phyloP scores from a whole-genome alignment of 306 rosid genomes.

The Quillaja saponaria region DNA sequence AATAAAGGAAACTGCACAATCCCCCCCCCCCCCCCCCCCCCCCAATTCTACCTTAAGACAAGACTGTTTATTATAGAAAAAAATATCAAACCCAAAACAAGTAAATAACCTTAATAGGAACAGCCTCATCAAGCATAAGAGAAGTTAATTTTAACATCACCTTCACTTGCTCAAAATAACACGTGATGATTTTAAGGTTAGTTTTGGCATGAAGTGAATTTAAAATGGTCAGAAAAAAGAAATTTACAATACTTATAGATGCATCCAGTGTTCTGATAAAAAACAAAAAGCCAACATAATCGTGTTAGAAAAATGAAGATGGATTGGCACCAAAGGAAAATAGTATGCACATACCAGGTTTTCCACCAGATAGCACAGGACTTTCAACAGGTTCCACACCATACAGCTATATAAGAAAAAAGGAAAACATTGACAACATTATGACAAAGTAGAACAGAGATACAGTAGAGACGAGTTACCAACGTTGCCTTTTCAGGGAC shows the following conservation, averaged over 20 bases:
- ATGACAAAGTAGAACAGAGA: conserved; percentile 5
- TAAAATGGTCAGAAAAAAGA: no score
- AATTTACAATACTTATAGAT: no score
- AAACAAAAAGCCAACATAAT: no score
- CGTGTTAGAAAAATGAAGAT: no score
- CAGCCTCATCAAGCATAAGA: background rate
- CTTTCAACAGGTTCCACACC: conserved; percentile 85
- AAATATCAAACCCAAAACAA: conserved; percentile 1
- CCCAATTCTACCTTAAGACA: conserved; percentile 3
- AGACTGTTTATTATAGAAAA: background rate
- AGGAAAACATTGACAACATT: conserved; percentile 17
- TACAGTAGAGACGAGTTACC: conserved; percentile 1
- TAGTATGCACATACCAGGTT: conserved; percentile 59
- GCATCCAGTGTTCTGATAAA: no score
- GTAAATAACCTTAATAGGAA: conserved; percentile 4
- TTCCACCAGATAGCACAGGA: conserved; percentile 80
- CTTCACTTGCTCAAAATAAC: background rate
- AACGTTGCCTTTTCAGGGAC: conserved; percentile 6
- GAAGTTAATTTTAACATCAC: no score
- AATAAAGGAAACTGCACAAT: conserved; percentile 19
- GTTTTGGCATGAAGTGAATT: no score
- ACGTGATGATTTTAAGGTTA: background rate
- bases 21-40: no score
- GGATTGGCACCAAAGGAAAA: background rate
- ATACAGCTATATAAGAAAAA: conserved; percentile 47